Evolutionary conservation across 805 yeast species (phyloP), one percentile per base, ranked within the genome.

Genomic region (Candida verbasci): DNA sequence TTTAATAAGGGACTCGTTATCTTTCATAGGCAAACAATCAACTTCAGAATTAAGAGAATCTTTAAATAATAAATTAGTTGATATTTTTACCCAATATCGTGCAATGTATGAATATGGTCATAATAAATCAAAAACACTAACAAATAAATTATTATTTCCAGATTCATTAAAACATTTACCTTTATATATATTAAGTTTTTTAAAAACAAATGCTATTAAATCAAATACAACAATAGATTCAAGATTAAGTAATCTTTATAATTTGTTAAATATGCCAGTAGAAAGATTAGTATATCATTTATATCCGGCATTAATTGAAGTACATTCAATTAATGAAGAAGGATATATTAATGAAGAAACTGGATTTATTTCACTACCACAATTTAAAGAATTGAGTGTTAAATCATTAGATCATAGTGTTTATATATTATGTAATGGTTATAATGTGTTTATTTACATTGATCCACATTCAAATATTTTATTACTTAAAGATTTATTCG

Each of bases 301-400:
- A 25, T 93, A 89, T 51, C 97, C 98, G 1, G 78, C 83, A 9
- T 65, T 91, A 38, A 68, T 84, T 22, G 85, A 84, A 26, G 56
- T 91, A 17, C 95, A 88, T 54, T 69, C 74, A 3, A 57, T 86
- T 40, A 60, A 60, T 2, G 82, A 74, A 8, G 63, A 86, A 43
- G 78, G 66, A 6, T 24, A 52, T 29, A 33, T 46, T 11, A 52
- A 52, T 1, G 34, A 43, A 4, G 49, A 40, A 12, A 35, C 79
- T 29, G 63, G 65, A 5, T 60, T 52, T 18, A 74, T 76, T 54
- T 58, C 48, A n/a, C 49, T 70, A 45, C 95, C 82, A 3, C 60
- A 44, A 44, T 72, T 61, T 47, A 58, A 64, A 22, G 73, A 70
- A 24, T 75, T 75, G 44, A 51, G 65, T 11, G 37, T 62, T 29